phyloP scores from a whole-genome alignment of 2,329 filamentous ascomycete species.

The Stachybotrys elegans region DNA sequence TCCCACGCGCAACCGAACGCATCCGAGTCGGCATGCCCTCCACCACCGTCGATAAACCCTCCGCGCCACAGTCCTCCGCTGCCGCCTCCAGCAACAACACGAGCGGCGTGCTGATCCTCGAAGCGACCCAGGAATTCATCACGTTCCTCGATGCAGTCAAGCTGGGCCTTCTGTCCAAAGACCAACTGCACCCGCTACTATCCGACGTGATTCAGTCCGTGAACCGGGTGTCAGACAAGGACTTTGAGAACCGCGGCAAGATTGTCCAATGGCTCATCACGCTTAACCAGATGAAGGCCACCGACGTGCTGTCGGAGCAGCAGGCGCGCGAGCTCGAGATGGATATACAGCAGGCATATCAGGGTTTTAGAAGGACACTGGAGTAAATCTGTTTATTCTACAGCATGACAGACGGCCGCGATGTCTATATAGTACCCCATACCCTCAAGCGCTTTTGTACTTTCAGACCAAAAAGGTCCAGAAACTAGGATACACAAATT shows the following conservation, averaged over 20 bases:
- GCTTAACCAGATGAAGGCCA: conserved; percentile 95
- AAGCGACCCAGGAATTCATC: conserved; percentile 97
- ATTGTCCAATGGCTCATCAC: conserved; percentile 98
- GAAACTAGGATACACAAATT: conserved; percentile 97
- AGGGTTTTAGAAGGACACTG: conserved; percentile 83
- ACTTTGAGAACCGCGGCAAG: conserved; percentile 93
- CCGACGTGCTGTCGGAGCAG: conserved; percentile 81
- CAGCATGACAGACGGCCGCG: too few species aligned
- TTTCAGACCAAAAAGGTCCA: conserved; percentile 93
- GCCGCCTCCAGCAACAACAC: conserved; percentile 40
- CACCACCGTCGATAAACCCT: conserved; percentile 61
- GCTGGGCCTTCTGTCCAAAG: conserved; percentile 87
- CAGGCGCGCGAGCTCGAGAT: conserved; percentile 85
- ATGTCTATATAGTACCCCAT: too few species aligned
- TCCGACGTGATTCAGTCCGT: conserved; percentile 96
- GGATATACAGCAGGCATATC: conserved; percentile 91
- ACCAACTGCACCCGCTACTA: conserved; percentile 89
- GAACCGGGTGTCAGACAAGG: conserved; percentile 91
- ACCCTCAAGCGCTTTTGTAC: too few species aligned
- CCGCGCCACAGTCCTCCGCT: conserved; percentile 36
- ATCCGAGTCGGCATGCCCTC: conserved; percentile 89
- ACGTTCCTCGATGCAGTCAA: conserved; percentile 94
- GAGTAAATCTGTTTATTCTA: conserved; percentile 36
- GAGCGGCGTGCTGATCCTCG: conserved; percentile 67
- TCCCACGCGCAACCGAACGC: conserved; percentile 87